Evolutionary conservation across 129 eudicot genomes (phyloP), one percentile per base, ranked within the genome.

Genomic region (Flaveria linearis): DNA sequence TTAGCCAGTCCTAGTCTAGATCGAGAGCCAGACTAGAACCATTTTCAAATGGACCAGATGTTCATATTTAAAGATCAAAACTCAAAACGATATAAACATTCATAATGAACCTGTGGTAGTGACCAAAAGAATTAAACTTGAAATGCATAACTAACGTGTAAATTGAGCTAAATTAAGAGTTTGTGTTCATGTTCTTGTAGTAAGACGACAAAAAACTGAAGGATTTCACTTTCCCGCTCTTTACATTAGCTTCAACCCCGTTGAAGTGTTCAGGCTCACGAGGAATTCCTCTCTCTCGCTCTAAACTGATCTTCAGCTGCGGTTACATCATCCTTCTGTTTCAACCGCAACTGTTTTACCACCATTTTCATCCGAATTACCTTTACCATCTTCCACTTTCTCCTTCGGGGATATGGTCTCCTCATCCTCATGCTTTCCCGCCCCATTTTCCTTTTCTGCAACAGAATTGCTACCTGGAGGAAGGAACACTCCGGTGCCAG

Each of bases 401-500:
- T 25, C 66, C 14, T 61, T 61, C 20, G 41, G 68, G 18, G 68
- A 61, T 26, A 61, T 28, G 3, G 41, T 2, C 15, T 61, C 42
- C 68, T 61, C 69, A 14, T 30, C 69, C 15, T 63, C 69, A 63
- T 63, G 69, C 43, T 63, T 63, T 30, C 22, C 69, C 5, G 75
- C 68, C 0, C 39, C 22, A 41, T 78, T 82, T 62, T 60, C 80
- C 11, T 47, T 23, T 66, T 84, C 85, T 63, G 78, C 39, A 14
- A 17, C 26, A 46, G 82, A 46, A 66, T 70, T 83, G 30, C 79
- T 75, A 47, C 89, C 88, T 62, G 90, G 87, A 18, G 97, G 97
- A 64, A 91, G 91, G 68, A 91, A 91, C 56, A 91, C 97, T 63
- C 97, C 97, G 0, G 97, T 91, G 73, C 97, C 97, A 73, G 92